phyloP scores from a whole-genome alignment of 2,329 filamentous ascomycete genomes.

The Byssoonygena ceratinophila region DNA sequence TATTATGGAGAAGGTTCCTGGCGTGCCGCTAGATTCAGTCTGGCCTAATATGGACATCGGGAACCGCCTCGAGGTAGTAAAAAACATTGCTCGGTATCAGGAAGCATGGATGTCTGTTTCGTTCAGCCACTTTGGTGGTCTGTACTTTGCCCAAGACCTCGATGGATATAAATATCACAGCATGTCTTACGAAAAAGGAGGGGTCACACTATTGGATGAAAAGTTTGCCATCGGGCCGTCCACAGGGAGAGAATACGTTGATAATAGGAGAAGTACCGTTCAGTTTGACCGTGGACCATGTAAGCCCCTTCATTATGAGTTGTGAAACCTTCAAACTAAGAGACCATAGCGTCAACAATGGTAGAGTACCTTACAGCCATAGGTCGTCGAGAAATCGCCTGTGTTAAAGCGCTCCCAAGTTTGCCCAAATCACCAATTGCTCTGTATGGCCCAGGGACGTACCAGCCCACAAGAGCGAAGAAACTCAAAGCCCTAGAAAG shows the following conservation, averaged over 20 bases:
- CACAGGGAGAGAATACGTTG: conserved; percentile 25
- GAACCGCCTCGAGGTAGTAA: conserved; percentile 21
- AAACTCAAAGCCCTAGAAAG: conserved; percentile 18
- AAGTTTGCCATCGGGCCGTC: conserved; percentile 32
- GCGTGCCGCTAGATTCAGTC: conserved; percentile 23
- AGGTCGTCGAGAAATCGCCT: conserved; percentile 27
- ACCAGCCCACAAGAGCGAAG: conserved; percentile 23
- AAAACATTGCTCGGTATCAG: conserved; percentile 24
- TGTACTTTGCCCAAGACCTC: conserved; percentile 21
- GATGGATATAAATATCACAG: background rate
- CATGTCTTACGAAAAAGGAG: conserved; percentile 12
- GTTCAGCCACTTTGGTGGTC: conserved; percentile 22
- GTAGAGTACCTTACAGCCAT: conserved; percentile 28
- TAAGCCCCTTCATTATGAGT: conserved; percentile 19
- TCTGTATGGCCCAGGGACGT: conserved; percentile 31
- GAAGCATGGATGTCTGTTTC: conserved; percentile 24
- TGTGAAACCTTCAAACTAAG: background rate
- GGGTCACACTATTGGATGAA: conserved; percentile 16
- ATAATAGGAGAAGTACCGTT: conserved; percentile 25
- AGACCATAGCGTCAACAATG: conserved; percentile 21
- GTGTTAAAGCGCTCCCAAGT: conserved; percentile 18
- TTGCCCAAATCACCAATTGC: conserved; percentile 27
- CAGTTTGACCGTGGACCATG: conserved; percentile 31
- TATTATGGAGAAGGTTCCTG: conserved; percentile 22
- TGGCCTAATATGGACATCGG: conserved; percentile 25